phyloP scores from a whole-genome alignment of 768 basidiomycete species.

The Fomitopsis pulvina region DNA sequence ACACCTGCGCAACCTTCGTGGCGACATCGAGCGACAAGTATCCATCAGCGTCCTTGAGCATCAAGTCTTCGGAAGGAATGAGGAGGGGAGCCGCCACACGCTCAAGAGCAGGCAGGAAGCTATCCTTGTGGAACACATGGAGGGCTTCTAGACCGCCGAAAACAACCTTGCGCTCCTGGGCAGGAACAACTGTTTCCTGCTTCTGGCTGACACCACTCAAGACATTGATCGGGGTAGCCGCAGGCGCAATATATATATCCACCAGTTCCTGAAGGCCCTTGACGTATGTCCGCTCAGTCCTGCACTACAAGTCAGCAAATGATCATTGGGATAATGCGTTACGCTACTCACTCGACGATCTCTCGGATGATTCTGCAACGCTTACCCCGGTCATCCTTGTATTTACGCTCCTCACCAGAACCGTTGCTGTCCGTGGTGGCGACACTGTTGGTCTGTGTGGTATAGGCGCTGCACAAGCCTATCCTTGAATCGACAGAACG shows the following conservation, averaged over 20 bases:
- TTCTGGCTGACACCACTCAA: conserved; percentile 63
- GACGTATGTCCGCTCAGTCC: conserved; percentile 94
- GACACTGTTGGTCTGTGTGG: conserved; percentile 65
- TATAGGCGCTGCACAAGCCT: conserved; percentile 51
- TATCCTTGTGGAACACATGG: conserved; percentile 88
- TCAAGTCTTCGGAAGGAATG: conserved; percentile 35
- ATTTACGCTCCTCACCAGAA: conserved; percentile 75
- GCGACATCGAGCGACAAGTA: conserved; percentile 70
- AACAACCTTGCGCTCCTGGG: conserved; percentile 81
- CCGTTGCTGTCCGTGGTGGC: conserved; percentile 70
- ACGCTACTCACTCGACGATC: conserved; percentile 72
- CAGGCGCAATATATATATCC: conserved; percentile 91
- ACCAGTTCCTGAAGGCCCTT: conserved; percentile 90
- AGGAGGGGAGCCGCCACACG: conserved; percentile 66
- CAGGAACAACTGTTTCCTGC: conserved; percentile 83
- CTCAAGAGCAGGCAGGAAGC: conserved; percentile 89
- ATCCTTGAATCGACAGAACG: conserved; percentile 60
- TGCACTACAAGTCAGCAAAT: conserved; percentile 26
- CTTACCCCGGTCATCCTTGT: conserved; percentile 86
- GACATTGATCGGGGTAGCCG: conserved; percentile 60
- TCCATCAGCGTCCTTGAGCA: conserved; percentile 61
- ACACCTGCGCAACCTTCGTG: conserved; percentile 79
- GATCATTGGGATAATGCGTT: conserved; percentile 1
- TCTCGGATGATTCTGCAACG: conserved; percentile 82
- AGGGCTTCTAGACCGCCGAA: conserved; percentile 88